Evolutionary conservation across 768 basidiomycete genomes (phyloP), one percentile per base, ranked within the genome.

Genomic region (Phaffia australis): DNA sequence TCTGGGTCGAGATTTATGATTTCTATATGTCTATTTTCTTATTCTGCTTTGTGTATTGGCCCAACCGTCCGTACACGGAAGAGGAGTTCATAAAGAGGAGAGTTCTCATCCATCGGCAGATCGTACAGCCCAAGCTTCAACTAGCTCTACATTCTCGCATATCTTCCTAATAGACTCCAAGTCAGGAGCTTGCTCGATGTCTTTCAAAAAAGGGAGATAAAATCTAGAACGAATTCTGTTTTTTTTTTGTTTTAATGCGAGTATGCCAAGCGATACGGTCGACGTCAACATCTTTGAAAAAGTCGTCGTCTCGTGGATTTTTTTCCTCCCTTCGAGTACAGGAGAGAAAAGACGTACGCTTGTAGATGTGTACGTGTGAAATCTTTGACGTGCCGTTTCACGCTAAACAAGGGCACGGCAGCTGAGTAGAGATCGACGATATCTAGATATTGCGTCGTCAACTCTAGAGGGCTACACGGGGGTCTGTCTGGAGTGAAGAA

Each of bases 381-480:
- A n/a, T 52, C 42, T 18, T 60, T 35, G 14, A 66, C 47, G 56
- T 66, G 65, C 2, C 65, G 52, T 48, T 61, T 51, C 42, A 66
- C 52, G 4, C 27, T 55, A 21, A 47, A 30, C 0, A 49, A 9
- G 1, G 65, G 65, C 5, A 60, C 59, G 19, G 64, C 51, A 1
- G 29, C 42, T 29, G 63, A 47, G 27, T n/a, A 61, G 46, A 56
- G 46, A 14, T 66, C 65, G 42, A 66, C 59, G 23, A 85, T 72
- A 19, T 79, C 78, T 50, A 89, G 79, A 74, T 89, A 89, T 73
- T 87, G 86, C 49, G 85, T 75, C 3, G 85, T 83, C 55, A 87
- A 82, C 50, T 79, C 76, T 18, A 86, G 81, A 19, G 88, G 85
- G 74, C 86, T 84, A 29, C 83, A 83, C n/a, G 79, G 66, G 25